These are phyloP conservation scores for Moelleriella libera DNA, from an alignment of 2,329 filamentous ascomycete genomes.

Conservation along the genomic window DNA sequence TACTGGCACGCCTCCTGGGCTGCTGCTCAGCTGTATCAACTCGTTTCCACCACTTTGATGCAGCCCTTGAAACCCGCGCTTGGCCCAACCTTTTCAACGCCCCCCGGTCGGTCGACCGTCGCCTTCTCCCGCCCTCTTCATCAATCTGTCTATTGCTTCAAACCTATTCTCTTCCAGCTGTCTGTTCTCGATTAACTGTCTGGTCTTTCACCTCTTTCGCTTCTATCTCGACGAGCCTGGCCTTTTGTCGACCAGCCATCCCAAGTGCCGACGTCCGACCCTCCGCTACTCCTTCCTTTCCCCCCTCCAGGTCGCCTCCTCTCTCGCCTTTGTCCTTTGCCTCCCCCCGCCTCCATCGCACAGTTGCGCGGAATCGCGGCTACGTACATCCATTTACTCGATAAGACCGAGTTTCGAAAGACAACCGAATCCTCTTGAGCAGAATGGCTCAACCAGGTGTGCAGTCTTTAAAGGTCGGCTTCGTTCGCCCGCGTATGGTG, in stretches of 20 bases:
- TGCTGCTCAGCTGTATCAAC: constrained; percentile 1
- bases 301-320: too few species aligned
- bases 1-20: not conserved
- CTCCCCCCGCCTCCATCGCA: not conserved
- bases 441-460: constrained; percentile 71
- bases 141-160: not conserved
- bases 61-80: constrained; percentile 1
- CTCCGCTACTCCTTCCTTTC: not conserved
- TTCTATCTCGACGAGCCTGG: not conserved
- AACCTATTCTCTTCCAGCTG: not conserved
- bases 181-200: not conserved
- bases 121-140: not conserved
- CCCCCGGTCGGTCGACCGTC: not conserved
- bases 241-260: not conserved
- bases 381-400: not conserved
- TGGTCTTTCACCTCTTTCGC: not conserved
- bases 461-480: constrained; percentile 71
- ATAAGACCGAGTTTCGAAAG: not conserved
- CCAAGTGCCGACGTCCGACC: constrained; percentile 10
- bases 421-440: not conserved
- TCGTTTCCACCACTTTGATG: constrained; percentile 1
- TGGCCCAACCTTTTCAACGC: not conserved
- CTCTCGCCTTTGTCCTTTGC: not conserved
- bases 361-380: not conserved
- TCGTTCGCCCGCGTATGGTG: not conserved